phyloP scores from a whole-genome alignment of 192 early-diverging fungal genomes.

The Tieghemiomyces parasiticus region DNA sequence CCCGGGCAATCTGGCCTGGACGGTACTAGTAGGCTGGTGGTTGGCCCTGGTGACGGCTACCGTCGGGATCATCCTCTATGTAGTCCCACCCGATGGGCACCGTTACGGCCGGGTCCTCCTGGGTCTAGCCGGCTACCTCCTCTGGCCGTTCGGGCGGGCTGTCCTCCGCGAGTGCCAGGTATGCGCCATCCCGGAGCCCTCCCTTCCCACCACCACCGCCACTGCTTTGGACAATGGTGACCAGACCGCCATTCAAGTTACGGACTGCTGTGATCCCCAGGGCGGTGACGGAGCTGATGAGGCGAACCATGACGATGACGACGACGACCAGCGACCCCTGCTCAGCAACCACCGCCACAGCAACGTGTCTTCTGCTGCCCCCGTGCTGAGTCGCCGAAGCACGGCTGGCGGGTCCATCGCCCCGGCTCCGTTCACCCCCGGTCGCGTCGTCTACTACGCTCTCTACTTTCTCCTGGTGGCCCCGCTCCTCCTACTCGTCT shows the following conservation, averaged over 20 bases:
- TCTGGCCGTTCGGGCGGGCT: slow-evolving; percentile 96
- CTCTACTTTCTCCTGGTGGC: slow-evolving; percentile 30
- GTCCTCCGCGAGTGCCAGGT: slow-evolving; percentile 41
- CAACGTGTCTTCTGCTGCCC: too few species aligned
- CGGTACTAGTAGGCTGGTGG: slow-evolving; percentile 84
- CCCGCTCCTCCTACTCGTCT: slow-evolving; percentile 64
- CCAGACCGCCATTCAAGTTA: too few species aligned
- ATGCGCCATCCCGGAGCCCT: slow-evolving; percentile 17
- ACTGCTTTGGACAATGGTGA: slow-evolving; percentile 15
- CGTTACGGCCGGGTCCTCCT: slow-evolving; percentile 46
- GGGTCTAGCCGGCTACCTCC: slow-evolving; percentile 70
- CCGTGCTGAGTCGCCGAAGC: background rate
- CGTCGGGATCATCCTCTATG: slow-evolving; percentile 40
- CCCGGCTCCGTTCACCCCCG: background rate
- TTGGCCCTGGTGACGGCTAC: slow-evolving; percentile 45
- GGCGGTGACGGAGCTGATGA: slow-evolving; percentile 18
- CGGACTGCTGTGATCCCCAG: too few species aligned
- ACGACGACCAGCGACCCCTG: slow-evolving; percentile 11
- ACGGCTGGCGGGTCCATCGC: background rate
- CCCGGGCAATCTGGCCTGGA: slow-evolving; percentile 81
- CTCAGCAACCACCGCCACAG: background rate
- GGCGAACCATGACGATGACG: slow-evolving; percentile 16
- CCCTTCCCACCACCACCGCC: slow-evolving; percentile 11
- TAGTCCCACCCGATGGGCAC: slow-evolving; percentile 36
- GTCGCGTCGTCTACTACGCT: slow-evolving; percentile 14